Conservation (phyloP, 148 eudicot species). For the Amaranthus cruentus region DNA sequence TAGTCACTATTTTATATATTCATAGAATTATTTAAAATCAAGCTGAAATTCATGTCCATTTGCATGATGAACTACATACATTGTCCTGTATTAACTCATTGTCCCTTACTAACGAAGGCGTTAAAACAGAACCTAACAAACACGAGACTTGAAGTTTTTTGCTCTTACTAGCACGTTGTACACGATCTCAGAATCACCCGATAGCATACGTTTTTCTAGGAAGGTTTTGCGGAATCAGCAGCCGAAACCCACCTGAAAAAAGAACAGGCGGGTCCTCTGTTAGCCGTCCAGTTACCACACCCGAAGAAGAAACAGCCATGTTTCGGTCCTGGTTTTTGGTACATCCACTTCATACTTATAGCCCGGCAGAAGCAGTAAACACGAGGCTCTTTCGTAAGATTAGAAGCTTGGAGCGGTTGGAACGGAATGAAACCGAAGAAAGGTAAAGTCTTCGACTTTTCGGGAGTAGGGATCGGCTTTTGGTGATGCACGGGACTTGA, state of each 20-base stretch:
- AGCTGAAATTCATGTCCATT: conserved; percentile 19
- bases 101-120: conserved; percentile 7
- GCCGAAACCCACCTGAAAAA: conserved; percentile 65
- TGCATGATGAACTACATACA: conserved; percentile 8
- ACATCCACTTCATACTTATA: conserved; percentile 48
- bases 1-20: not conserved
- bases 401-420: conserved; percentile 26
- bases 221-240: conserved; percentile 24
- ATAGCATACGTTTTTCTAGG: conserved; percentile 2
- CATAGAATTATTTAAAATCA: conserved; percentile 5
- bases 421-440: conserved; percentile 22
- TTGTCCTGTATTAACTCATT: conserved; percentile 2
- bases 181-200: not conserved
- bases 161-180: conserved; percentile 3
- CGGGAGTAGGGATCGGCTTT: conserved; percentile 26
- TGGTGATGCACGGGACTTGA: conserved; percentile 29
- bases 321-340: conserved; percentile 62
- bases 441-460: conserved; percentile 30
- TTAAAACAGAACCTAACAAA: conserved; percentile 17
- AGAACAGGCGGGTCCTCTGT: conserved; percentile 64
- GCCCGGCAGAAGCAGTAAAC: conserved; percentile 66
- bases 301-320: conserved; percentile 70
- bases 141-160: not conserved
- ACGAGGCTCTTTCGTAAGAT: conserved; percentile 21
- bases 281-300: conserved; percentile 80